Evolutionary conservation across 2,329 filamentous ascomycete species (phyloP).

Genomic region (Venturia oleaginea): DNA sequence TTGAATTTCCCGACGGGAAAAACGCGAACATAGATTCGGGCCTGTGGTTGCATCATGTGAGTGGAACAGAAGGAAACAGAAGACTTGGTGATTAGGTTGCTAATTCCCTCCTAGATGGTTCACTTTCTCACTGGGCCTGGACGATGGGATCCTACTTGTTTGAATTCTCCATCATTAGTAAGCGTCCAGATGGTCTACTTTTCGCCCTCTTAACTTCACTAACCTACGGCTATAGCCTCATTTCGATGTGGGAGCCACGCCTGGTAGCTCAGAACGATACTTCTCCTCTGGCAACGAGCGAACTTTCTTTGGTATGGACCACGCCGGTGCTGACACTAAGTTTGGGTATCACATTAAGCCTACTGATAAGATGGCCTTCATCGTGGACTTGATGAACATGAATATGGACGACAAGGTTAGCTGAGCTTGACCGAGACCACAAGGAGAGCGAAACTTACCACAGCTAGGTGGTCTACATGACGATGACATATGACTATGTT

Average conservation of each 20-base stretch:
- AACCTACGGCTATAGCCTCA: not conserved
- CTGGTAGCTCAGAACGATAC: conserved; percentile 9
- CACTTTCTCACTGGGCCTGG: conserved; percentile 9
- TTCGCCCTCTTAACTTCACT: not conserved
- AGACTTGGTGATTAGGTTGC: not conserved
- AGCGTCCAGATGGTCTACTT: not conserved
- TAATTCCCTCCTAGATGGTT: not conserved
- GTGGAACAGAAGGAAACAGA: not conserved
- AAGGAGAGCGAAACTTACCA: not conserved
- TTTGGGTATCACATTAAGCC: conserved; percentile 8
- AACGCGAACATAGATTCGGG: conserved; percentile 7
- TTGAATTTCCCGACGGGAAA: conserved; percentile 11
- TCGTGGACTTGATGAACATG: conserved; percentile 14
- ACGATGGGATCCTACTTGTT: conserved; percentile 10
- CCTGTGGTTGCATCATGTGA: conserved; percentile 20
- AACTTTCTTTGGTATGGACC: conserved; percentile 2
- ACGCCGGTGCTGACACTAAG: not conserved
- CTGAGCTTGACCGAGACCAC: not conserved
- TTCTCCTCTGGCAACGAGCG: conserved; percentile 13
- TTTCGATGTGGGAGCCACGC: conserved; percentile 6
- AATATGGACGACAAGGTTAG: conserved; percentile 12
- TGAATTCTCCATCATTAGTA: not conserved
- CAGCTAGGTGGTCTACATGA: conserved; percentile 8
- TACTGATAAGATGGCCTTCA: conserved; percentile 12
- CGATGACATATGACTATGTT: conserved; percentile 12